Percentiles rank a stretch among this genome's conserved stretches.
Evolutionary conservation across 2,329 filamentous ascomycete genomes (phyloP).

Genomic region (Colletotrichum sp.): DNA sequence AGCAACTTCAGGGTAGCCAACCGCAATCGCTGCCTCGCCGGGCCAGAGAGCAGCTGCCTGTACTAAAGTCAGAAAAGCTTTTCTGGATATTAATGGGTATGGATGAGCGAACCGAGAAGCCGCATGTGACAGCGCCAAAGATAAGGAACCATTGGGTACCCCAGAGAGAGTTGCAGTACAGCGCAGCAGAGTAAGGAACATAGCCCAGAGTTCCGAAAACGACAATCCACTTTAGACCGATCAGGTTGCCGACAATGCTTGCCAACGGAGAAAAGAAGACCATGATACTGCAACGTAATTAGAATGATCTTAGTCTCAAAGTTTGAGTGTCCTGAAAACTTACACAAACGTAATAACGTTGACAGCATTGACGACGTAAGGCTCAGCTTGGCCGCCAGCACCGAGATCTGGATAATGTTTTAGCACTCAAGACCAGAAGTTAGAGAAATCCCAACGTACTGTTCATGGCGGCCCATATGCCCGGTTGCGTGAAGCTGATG

Average conservation of each 20-base stretch:
- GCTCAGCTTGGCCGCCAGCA: conserved; percentile 9
- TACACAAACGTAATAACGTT: conserved; percentile 12
- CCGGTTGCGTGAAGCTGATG: conserved; percentile 48
- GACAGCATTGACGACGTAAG: conserved; percentile 1
- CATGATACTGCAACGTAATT: neutral
- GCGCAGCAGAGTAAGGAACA: conserved; percentile 8
- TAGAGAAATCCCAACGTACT: too few relatives aligned
- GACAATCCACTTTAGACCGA: conserved; percentile 13
- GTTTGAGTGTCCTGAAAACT: accelerated
- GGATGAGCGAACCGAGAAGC: neutral
- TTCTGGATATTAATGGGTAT: accelerated
- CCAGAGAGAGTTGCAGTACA: conserved; percentile 11
- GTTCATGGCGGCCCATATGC: conserved; percentile 39
- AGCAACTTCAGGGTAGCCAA: conserved; percentile 37
- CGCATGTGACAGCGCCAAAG: conserved; percentile 4
- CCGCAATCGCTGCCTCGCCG: conserved; percentile 36
- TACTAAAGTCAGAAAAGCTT: neutral
- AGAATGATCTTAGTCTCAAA: accelerated
- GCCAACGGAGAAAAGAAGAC: neutral
- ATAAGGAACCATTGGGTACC: conserved; percentile 9
- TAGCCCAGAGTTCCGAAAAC: conserved; percentile 1
- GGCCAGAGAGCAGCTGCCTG: conserved; percentile 41
- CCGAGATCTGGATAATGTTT: neutral
- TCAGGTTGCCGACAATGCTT: conserved; percentile 6
- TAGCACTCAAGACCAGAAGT: too few relatives aligned